These are phyloP conservation scores for Pseudopithomyces chartarum DNA, from an alignment of 2,329 filamentous ascomycete genomes.

Conservation along the genomic window DNA sequence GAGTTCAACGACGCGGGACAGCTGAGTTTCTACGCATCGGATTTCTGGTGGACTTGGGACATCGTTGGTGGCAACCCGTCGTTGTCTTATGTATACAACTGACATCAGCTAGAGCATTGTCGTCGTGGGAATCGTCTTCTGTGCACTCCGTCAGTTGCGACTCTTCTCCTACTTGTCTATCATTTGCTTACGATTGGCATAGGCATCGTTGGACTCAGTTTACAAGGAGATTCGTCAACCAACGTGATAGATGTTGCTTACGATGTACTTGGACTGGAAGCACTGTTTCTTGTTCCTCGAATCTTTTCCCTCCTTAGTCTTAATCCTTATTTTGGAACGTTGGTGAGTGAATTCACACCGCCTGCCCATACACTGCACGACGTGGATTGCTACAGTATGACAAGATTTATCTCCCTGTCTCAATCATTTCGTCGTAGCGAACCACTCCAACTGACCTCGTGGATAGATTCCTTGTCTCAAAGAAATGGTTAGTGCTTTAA, in stretches of 20 bases:
- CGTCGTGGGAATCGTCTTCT: conserved; percentile 71
- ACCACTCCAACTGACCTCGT: conserved; percentile 16
- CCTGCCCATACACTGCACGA: background rate
- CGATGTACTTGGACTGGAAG: conserved; percentile 86
- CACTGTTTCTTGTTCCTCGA: conserved; percentile 84
- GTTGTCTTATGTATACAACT: background rate
- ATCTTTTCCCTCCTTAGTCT: conserved; percentile 86
- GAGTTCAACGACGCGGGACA: conserved; percentile 83
- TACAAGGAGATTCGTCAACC: conserved; percentile 52
- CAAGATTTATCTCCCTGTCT: background rate
- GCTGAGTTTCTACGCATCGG: conserved; percentile 62
- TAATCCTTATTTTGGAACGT: conserved; percentile 86
- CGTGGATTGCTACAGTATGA: background rate
- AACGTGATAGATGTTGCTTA: conserved; percentile 79
- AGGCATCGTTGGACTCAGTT: conserved; percentile 71
- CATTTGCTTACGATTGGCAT: background rate
- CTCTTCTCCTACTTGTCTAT: background rate
- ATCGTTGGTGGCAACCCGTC: conserved; percentile 16
- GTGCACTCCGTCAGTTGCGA: conserved; percentile 66
- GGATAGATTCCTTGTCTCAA: conserved; percentile 80
- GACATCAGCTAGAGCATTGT: conserved; percentile 63
- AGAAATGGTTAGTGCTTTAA: conserved; percentile 69
- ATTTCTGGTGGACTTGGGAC: conserved; percentile 57
- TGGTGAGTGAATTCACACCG: conserved; percentile 49
- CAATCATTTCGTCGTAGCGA: background rate